phyloP scores from a whole-genome alignment of 768 basidiomycete genomes.

The Trametes sanguinea region DNA sequence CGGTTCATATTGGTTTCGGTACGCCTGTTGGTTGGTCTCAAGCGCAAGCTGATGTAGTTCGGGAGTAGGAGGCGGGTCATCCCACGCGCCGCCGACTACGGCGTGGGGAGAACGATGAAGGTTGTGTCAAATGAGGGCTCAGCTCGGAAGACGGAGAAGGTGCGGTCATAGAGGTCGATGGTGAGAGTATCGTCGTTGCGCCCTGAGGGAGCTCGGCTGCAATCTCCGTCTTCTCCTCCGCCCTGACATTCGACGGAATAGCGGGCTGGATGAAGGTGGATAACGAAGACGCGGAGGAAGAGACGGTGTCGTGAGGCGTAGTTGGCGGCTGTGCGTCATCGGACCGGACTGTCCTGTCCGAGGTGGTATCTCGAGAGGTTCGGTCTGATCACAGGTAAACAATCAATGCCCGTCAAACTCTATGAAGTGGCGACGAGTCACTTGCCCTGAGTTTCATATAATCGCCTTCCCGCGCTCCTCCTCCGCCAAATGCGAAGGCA shows the following conservation, averaged over 20 bases:
- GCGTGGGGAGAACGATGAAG: background rate
- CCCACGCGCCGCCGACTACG: slow-evolving; percentile 2
- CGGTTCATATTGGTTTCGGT: no score
- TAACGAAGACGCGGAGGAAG: no score
- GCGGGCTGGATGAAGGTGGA: no score
- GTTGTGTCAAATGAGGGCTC: background rate
- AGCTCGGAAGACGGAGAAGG: background rate
- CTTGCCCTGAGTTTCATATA: background rate
- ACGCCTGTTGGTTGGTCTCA: background rate
- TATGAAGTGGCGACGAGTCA: background rate
- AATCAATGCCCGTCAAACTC: background rate
- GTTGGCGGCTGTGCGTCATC: no score
- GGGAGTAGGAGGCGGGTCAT: slow-evolving; percentile 11
- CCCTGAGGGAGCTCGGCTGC: background rate
- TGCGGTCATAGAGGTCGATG: background rate
- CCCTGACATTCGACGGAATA: no score
- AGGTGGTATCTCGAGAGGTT: no score
- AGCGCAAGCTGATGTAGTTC: background rate
- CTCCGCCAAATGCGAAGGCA: slow-evolving; percentile 3
- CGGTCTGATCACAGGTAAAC: no score
- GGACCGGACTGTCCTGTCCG: no score
- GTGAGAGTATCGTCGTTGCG: background rate
- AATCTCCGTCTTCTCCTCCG: background rate
- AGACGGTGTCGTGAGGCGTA: no score
- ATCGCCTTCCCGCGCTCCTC: background rate